Evolutionary conservation across 129 eudicot genomes (phyloP).

Genomic region (Arctium minus): DNA sequence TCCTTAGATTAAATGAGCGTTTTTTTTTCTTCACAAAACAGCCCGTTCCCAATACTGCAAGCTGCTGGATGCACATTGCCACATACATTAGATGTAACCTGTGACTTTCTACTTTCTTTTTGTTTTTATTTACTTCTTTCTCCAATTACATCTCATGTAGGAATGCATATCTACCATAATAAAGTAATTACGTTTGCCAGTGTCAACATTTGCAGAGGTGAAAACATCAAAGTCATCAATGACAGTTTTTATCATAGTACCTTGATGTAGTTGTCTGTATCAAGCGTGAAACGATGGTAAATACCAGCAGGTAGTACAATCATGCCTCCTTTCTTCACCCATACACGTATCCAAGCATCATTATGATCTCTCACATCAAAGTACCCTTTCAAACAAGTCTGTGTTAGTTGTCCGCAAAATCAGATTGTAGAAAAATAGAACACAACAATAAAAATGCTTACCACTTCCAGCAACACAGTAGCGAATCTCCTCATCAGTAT

Average conservation of each 20-base stretch:
- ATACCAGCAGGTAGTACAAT: slow-evolving; percentile 96
- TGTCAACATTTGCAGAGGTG: not conserved
- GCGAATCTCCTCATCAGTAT: slow-evolving; percentile 97
- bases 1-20: not conserved
- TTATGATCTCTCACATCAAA: slow-evolving; percentile 90
- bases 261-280: slow-evolving; percentile 88
- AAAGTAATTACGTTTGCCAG: not conserved
- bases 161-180: not conserved
- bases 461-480: slow-evolving; percentile 96
- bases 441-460: slow-evolving; percentile 17
- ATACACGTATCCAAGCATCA: slow-evolving; percentile 91
- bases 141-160: not conserved
- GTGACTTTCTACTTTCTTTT: not conserved
- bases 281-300: slow-evolving; percentile 97
- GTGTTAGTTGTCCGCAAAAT: not conserved
- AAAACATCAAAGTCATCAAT: not conserved
- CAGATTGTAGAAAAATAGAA: not conserved
- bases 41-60: not conserved
- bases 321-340: slow-evolving; percentile 97
- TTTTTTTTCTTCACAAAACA: not conserved
- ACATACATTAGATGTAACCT: not conserved
- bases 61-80: not conserved
- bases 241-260: slow-evolving; percentile 26
- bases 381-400: slow-evolving; percentile 54
- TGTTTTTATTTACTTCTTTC: not conserved